Evolutionary conservation across 176 grass and related monocot species (phyloP).

Genomic region (Eleusine indica): DNA sequence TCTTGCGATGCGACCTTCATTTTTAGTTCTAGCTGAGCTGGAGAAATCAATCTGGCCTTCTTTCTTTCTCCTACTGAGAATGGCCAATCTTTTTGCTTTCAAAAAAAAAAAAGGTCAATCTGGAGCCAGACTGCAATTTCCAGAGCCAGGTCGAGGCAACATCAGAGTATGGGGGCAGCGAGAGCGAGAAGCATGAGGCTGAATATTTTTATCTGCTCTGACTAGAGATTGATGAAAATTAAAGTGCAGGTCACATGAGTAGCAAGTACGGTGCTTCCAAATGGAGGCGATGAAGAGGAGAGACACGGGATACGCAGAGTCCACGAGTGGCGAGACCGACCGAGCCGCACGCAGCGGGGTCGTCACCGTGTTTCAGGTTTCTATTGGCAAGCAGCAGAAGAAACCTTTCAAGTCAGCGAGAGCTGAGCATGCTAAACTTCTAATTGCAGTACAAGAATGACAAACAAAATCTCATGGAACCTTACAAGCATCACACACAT

Average conservation of each 20-base stretch:
- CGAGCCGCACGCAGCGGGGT: not conserved
- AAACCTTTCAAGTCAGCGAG: conserved; percentile 1
- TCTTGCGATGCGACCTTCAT: not conserved
- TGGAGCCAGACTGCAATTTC: conserved; percentile 25
- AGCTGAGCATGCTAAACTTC: conserved; percentile 7
- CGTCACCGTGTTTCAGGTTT: not conserved
- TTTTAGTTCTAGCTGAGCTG: conserved; percentile 14
- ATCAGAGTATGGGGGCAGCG: conserved; percentile 36
- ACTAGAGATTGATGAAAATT: not conserved
- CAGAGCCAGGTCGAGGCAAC: not conserved
- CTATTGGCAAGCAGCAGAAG: conserved; percentile 9
- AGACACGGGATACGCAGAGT: not conserved
- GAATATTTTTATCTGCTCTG: conserved; percentile 11
- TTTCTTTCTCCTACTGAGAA: not conserved
- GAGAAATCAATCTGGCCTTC: conserved; percentile 26
- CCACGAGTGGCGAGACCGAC: conserved; percentile 19
- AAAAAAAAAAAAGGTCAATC: not conserved
- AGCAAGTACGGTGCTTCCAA: conserved; percentile 4
- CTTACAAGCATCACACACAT: conserved; percentile 25
- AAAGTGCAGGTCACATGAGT: not conserved
- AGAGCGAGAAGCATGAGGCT: conserved; percentile 29
- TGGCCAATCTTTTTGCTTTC: not conserved
- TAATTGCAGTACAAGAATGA: conserved; percentile 7
- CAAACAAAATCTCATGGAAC: conserved; percentile 21
- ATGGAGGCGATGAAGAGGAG: not conserved